Conservation (phyloP, 2,329 filamentous ascomycete genomes). For the Clarireedia homoeocarpa region DNA sequence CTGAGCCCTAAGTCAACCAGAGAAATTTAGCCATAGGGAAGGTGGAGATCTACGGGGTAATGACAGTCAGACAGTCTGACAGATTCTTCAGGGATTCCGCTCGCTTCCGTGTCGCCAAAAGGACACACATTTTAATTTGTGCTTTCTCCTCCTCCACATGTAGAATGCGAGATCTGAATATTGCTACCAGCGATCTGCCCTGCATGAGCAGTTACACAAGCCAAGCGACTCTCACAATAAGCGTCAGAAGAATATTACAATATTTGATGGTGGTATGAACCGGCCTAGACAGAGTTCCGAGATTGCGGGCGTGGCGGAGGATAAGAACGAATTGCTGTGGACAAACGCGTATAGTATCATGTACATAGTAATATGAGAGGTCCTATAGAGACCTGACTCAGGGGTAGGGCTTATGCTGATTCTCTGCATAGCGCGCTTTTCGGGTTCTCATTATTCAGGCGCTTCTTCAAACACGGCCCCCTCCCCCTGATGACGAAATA, state of each 20-base stretch:
- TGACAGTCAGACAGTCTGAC: neutral
- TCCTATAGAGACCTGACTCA: neutral
- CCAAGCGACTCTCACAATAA: neutral
- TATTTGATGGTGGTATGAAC: neutral
- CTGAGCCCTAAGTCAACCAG: neutral
- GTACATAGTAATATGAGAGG: neutral
- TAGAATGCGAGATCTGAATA: slow-evolving; percentile 7
- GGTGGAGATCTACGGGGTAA: too few relatives aligned
- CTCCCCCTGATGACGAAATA: neutral
- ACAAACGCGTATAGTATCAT: slow-evolving; percentile 7
- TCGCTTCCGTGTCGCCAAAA: neutral
- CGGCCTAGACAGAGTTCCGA: neutral
- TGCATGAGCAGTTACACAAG: slow-evolving; percentile 7
- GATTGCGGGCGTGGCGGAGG: neutral
- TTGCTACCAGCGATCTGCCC: neutral
- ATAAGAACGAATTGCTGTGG: neutral
- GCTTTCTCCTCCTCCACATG: neutral
- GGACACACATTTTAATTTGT: neutral
- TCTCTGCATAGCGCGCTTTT: neutral
- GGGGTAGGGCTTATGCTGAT: neutral
- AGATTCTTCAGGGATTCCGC: neutral
- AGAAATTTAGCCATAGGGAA: too few relatives aligned
- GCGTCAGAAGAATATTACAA: neutral
- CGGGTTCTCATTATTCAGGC: neutral
- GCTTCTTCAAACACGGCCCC: slow-evolving; percentile 2